phyloP scores from a whole-genome alignment of 2,329 filamentous ascomycete genomes.

The Fusarium succisae region DNA sequence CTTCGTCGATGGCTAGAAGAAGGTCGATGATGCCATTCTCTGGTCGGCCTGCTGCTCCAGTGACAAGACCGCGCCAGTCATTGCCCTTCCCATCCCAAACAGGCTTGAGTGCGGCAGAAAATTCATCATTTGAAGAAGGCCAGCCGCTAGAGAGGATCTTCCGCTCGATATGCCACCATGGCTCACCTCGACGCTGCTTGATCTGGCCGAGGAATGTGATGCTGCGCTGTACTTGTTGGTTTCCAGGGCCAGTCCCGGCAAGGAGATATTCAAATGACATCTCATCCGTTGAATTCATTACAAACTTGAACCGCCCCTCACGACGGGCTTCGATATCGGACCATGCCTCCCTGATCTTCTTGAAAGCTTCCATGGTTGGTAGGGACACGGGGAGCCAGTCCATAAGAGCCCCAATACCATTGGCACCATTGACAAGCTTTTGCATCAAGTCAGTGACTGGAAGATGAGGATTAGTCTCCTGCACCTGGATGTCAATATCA shows the following conservation, averaged over 20 bases:
- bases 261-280: constrained; percentile 65
- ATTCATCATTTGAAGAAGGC: constrained; percentile 42
- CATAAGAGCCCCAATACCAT: constrained; percentile 62
- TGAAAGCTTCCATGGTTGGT: constrained; percentile 70
- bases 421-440: constrained; percentile 64
- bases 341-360: constrained; percentile 68
- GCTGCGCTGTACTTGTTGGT: constrained; percentile 45
- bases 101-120: constrained; percentile 53
- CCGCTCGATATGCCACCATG: constrained; percentile 62
- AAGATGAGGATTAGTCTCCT: constrained; percentile 73
- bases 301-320: constrained; percentile 60
- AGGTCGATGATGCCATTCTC: constrained; percentile 56
- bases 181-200: constrained; percentile 56
- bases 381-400: constrained; percentile 68
- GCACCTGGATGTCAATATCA: constrained; percentile 67
- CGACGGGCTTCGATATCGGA: constrained; percentile 51
- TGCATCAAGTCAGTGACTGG: constrained; percentile 68
- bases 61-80: constrained; percentile 59
- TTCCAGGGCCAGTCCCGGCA: constrained; percentile 30
- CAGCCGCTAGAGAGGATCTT: constrained; percentile 31
- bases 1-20: constrained; percentile 59
- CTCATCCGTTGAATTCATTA: constrained; percentile 65
- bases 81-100: constrained; percentile 57
- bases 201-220: constrained; percentile 65
- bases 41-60: constrained; percentile 56